Conservation (phyloP, 2,329 filamentous ascomycete species). For the Bipolaris sorokiniana region DNA sequence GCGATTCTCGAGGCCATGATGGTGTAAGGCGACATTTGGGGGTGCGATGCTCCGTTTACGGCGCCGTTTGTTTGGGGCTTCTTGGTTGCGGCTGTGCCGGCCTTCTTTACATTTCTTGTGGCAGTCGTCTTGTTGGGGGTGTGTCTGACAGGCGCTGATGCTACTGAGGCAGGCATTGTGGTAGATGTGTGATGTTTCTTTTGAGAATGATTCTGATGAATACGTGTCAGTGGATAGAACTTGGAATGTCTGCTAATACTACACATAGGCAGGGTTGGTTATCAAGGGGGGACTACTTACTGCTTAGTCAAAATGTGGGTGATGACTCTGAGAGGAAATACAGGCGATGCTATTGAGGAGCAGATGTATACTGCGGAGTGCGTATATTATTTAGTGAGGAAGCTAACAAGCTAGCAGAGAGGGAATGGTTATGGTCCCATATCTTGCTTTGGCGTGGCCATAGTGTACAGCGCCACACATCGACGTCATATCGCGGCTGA, state of each 20-base stretch:
- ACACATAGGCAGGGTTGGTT: constrained; percentile 10
- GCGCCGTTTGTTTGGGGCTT: constrained; percentile 36
- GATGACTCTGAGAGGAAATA: not conserved
- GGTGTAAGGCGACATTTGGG: constrained; percentile 54
- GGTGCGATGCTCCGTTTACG: constrained; percentile 31
- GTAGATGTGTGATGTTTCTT: not conserved
- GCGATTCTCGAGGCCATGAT: constrained; percentile 59
- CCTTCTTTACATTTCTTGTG: constrained; percentile 40
- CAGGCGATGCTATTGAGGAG: not conserved
- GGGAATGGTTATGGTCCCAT: constrained; percentile 21
- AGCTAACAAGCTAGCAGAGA: constrained; percentile 18
- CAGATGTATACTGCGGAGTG: constrained; percentile 7
- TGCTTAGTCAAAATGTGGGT: constrained; percentile 3
- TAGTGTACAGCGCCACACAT: constrained; percentile 38
- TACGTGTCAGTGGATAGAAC: constrained; percentile 17
- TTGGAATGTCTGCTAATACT: constrained; percentile 7
- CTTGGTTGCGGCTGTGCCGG: constrained; percentile 21
- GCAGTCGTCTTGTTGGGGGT: constrained; percentile 38
- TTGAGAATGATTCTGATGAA: not conserved
- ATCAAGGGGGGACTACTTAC: constrained; percentile 19
- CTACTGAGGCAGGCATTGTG: constrained; percentile 45
- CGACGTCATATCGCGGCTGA: constrained; percentile 41
- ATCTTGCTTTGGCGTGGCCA: constrained; percentile 29
- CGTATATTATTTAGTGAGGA: constrained; percentile 10
- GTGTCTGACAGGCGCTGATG: constrained; percentile 43